phyloP scores from a whole-genome alignment of 2,329 filamentous ascomycete genomes.

The Cytospora mali region DNA sequence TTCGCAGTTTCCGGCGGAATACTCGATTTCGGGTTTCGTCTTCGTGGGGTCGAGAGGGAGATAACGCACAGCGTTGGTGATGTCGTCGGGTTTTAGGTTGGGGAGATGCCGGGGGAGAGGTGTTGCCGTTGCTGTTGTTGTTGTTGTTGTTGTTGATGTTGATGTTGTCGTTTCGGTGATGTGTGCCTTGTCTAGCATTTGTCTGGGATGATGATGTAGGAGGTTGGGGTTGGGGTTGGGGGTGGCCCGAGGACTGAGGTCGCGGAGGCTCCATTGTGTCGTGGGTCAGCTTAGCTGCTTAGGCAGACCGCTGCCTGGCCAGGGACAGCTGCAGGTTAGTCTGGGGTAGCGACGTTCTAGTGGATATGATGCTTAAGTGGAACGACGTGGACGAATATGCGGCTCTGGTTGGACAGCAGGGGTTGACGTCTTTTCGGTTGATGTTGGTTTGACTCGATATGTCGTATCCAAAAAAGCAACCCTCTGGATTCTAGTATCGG shows the following conservation, averaged over 20 bases:
- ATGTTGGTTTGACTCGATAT: background rate
- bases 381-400: slow-evolving; percentile 23
- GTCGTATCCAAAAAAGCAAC: slow-evolving; percentile 2
- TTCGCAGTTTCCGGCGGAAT: slow-evolving; percentile 47
- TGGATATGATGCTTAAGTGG: slow-evolving; percentile 15
- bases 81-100: slow-evolving; percentile 13
- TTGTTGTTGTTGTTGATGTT: too few relatives aligned
- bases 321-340: slow-evolving; percentile 23
- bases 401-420: slow-evolving; percentile 20
- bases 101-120: slow-evolving; percentile 13
- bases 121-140: too few relatives aligned
- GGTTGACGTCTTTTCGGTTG: slow-evolving; percentile 7
- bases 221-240: slow-evolving; percentile 20
- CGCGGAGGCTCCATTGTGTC: slow-evolving; percentile 24
- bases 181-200: slow-evolving; percentile 1
- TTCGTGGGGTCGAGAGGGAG: slow-evolving; percentile 33
- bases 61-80: slow-evolving; percentile 16
- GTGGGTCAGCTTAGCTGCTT: slow-evolving; percentile 18
- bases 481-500: background rate
- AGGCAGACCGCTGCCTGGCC: slow-evolving; percentile 26
- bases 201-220: slow-evolving; percentile 13
- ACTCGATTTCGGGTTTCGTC: slow-evolving; percentile 44
- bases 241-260: slow-evolving; percentile 10
- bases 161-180: slow-evolving; percentile 9
- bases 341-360: slow-evolving; percentile 8